A percentile compares a stretch with the other conserved stretches of the same genome.
phyloP scores from a whole-genome alignment of 2,329 filamentous ascomycete species.

The Diaporthe vaccinii region DNA sequence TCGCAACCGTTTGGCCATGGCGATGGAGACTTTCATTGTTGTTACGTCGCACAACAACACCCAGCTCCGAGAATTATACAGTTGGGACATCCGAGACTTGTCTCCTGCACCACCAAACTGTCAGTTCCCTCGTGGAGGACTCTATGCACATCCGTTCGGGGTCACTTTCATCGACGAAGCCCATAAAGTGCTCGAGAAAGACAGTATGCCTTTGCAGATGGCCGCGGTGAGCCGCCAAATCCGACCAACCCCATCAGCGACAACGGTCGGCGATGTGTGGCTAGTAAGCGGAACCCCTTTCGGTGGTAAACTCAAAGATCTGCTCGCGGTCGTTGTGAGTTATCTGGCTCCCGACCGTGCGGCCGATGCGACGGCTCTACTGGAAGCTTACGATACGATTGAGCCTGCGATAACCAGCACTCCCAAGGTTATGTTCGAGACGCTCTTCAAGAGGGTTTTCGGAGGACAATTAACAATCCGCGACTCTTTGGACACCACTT shows the following conservation, averaged over 20 bases:
- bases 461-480: background rate
- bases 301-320: background rate
- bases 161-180: slow-evolving; percentile 29
- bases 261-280: background rate
- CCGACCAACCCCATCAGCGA: background rate
- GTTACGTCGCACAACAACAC: background rate
- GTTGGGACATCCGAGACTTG: background rate
- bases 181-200: background rate
- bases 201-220: background rate
- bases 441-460: background rate
- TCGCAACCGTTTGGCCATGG: background rate
- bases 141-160: background rate
- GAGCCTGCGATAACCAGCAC: background rate
- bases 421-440: background rate
- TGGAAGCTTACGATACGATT: background rate
- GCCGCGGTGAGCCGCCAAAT: background rate
- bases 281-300: slow-evolving; percentile 28
- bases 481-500: background rate
- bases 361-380: background rate
- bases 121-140: background rate
- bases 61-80: background rate
- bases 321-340: background rate
- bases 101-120: background rate
- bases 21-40: slow-evolving; percentile 3
- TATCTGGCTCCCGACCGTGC: background rate